phyloP scores from a whole-genome alignment of 73 alveolate genomes.

The Tetrahymena thermophila region DNA sequence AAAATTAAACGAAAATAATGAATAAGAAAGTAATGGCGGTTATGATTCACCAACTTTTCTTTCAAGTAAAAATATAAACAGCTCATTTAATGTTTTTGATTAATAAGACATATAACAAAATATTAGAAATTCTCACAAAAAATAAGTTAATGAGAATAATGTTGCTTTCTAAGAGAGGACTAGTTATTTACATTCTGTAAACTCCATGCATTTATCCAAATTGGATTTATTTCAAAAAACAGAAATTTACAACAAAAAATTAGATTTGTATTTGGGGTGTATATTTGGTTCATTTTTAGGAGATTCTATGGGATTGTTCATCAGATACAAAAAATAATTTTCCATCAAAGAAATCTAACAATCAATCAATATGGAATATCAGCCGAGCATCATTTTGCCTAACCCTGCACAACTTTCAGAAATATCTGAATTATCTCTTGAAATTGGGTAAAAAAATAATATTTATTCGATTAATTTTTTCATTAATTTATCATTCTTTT shows the following conservation, averaged over 20 bases:
- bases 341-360: neutral
- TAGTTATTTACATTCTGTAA: neutral
- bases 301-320: neutral
- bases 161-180: neutral
- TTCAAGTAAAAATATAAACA: neutral
- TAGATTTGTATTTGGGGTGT: neutral
- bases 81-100: neutral
- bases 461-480: neutral
- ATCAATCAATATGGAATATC: neutral
- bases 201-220: neutral
- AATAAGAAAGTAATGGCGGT: neutral
- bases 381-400: neutral
- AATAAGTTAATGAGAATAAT: neutral
- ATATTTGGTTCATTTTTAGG: neutral
- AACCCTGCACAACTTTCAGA: neutral
- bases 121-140: neutral
- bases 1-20: neutral
- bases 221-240: neutral
- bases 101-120: neutral
- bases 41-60: neutral
- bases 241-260: neutral
- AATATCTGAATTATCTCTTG: neutral
- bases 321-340: neutral
- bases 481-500: too few relatives aligned
- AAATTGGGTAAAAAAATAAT: neutral